Base-by-base conservation (phyloP, 306 rosid species). In the Pyrus pyrifolia region DNA sequence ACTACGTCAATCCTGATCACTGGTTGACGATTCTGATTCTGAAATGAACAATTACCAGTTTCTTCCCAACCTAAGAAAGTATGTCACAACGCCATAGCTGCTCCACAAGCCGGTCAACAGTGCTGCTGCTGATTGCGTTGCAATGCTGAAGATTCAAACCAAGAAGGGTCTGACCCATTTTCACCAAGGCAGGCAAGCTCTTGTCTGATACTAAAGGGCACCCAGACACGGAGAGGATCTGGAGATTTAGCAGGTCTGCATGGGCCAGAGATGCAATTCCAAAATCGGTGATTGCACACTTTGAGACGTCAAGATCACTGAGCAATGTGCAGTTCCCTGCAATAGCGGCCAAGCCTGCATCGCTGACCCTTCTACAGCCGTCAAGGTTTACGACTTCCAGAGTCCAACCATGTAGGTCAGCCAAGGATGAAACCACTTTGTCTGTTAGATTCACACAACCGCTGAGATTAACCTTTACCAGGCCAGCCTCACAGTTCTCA, bases 131-230 rank as follows among this genome's bases (percentile, higher is more conserved):
- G 84, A 91, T 86, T 38, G 77, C 82, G 4, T 86, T 93, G 90
- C 99, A 96, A 61, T 83, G 83, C 79, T 78, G 89, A 62, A 96
- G 81, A 77, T 96, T 96, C 45, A 96, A 82, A 27, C 99, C 99
- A 53, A 66, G n/a, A 4, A 96, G 98, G 38, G 87, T 78, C 72
- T 75, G 51, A 10, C 98, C 96, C 81, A 93, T 25, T 33, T 86
- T 85, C 13, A 68, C 81, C 80, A 96, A 82, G 38, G 93, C 85
- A 8, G 77, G 65, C 79, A 91, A 45, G 73, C 98, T 82, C 87
- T 85, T 89, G 74, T 88, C 86, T 6, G 99, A 82, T 55, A 93
- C 80, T 29, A 19, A 55, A 18, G 82, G 15, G 85, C 99, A 93
- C 49, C 97, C 88, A 4, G 97, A 81, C 67, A 96, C 17, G 12